Percentiles rank a stretch among this genome's conserved stretches.
phyloP scores from a whole-genome alignment of 176 grass and related monocot genomes.

The Musa acuminata region DNA sequence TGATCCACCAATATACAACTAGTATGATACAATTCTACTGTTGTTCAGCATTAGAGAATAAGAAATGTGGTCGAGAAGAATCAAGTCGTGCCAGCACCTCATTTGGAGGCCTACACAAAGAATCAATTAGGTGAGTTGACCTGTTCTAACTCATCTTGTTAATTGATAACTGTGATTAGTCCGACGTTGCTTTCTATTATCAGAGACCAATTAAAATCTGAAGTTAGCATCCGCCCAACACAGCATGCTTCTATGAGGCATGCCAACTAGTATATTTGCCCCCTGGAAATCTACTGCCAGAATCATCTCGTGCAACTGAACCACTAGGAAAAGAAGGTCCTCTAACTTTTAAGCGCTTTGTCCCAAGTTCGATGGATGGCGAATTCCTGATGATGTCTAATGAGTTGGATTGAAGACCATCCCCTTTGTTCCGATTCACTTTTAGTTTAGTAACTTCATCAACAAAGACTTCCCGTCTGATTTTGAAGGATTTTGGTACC shows the following conservation, averaged over 20 bases:
- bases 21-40: neutral
- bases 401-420: neutral
- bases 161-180: neutral
- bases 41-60: neutral
- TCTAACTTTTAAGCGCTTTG: conserved; percentile 7
- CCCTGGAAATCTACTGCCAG: neutral
- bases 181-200: neutral
- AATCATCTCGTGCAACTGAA: neutral
- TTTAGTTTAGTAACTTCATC: neutral
- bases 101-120: conserved; percentile 15
- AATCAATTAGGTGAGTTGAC: conserved; percentile 10
- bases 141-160: conserved; percentile 1
- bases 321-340: neutral
- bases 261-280: neutral
- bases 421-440: neutral
- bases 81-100: conserved; percentile 8
- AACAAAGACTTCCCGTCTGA: neutral
- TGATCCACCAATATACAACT: too few species aligned
- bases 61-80: conserved; percentile 7
- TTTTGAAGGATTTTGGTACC: neutral
- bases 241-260: neutral
- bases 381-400: neutral
- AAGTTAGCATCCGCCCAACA: neutral
- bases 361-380: neutral
- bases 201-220: neutral